Base-by-base conservation (phyloP, 2,329 filamentous ascomycete species). In the Torrubiella hemipterigena region DNA sequence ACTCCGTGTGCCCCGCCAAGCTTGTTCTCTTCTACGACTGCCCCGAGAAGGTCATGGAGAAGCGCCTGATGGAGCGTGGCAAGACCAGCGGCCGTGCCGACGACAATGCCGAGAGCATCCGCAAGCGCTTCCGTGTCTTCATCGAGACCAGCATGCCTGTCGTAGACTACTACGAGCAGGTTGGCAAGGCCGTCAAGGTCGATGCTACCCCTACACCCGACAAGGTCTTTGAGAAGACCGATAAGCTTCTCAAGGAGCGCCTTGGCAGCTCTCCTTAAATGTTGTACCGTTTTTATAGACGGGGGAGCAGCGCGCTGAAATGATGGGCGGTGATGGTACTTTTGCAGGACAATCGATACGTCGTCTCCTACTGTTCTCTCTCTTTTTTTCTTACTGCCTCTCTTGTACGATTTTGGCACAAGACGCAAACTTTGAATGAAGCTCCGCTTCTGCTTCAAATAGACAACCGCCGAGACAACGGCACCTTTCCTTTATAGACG, bases 131-230 rank as follows among this genome's bases (percentile, higher is more conserved):
- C 69, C 77, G 76, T 51, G 87, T 81, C 4, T 98, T 96, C 52
- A 65, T 93, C 46, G 86, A 96, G 59, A 94, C 86, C 3, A 94
- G 85, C 61, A 95, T 96, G 89, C 91, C 91, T 17, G 91, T 96
- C 28, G 85, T 98, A 33, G 71, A 93, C 45, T 74, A 84, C 53
- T 96, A 81, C 55, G 77, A 80, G 49, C 65, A 67, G 47, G 66
- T 87, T 59, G 76, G 73, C 46, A 77, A 78, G 51, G 85, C 96
- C 12, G 73, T 93, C 53, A 82, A 77, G 61, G 69, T 96, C 27
- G 67, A 78, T 45, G 84, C 87, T 18, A 79, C 76, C 17, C 69
- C 73, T 26, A 47, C 59, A 7, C 77, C 83, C 3, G 76, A 83
- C 17, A 67, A 52, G 17, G 74, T 79, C 29, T 75, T 69, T 47